phyloP scores from a whole-genome alignment of 805 yeast species.

The Lipomyces sp. region DNA sequence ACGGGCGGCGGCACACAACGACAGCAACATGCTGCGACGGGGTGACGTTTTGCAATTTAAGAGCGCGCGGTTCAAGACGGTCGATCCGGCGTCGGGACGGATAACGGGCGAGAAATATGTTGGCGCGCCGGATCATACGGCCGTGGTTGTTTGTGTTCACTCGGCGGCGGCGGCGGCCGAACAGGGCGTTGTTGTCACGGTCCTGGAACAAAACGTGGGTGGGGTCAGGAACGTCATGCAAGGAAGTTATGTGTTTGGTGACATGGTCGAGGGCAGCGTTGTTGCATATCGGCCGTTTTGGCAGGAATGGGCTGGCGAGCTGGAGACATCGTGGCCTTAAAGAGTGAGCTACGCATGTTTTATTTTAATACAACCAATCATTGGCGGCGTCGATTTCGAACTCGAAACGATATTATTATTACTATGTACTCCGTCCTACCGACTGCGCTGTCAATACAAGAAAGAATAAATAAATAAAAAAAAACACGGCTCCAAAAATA shows the following conservation, averaged over 20 bases:
- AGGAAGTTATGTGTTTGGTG: constrained; percentile 42
- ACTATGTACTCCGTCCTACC: too few relatives aligned
- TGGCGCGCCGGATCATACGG: constrained; percentile 48
- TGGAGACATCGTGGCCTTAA: constrained; percentile 38
- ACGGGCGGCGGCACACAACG: too few relatives aligned
- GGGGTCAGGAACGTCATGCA: constrained; percentile 43
- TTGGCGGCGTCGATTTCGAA: too few relatives aligned
- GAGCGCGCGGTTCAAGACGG: constrained; percentile 40
- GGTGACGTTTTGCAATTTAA: constrained; percentile 49
- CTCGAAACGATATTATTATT: too few relatives aligned
- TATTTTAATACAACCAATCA: too few relatives aligned
- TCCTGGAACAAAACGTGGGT: constrained; percentile 45
- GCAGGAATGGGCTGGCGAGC: constrained; percentile 45
- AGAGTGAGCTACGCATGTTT: too few relatives aligned
- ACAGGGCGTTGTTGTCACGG: constrained; percentile 24
- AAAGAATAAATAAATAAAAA: too few relatives aligned
- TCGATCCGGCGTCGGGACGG: constrained; percentile 31
- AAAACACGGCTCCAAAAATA: too few relatives aligned
- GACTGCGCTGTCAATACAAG: too few relatives aligned
- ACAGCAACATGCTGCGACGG: constrained; percentile 39
- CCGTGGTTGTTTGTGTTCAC: constrained; percentile 43
- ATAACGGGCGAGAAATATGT: constrained; percentile 26
- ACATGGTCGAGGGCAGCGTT: constrained; percentile 42
- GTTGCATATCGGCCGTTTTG: constrained; percentile 45
- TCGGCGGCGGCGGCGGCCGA: constrained; percentile 2